Evolutionary conservation across 2,329 filamentous ascomycete species (phyloP).

Genomic region (Penicillium brevicompactum): DNA sequence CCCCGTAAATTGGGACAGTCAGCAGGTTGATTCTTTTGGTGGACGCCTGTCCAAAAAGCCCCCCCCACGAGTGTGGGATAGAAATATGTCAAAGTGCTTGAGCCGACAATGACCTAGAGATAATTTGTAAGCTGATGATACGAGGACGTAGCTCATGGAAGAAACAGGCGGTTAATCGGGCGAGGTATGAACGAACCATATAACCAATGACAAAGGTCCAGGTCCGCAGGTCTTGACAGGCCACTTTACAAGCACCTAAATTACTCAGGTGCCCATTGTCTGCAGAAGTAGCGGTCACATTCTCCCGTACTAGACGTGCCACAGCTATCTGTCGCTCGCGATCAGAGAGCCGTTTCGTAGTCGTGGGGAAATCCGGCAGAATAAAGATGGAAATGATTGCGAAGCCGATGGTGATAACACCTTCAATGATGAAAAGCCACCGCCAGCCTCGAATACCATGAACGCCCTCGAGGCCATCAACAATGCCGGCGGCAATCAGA

Average conservation of each 20-base stretch:
- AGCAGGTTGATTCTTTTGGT: constrained; percentile 27
- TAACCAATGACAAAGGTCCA: constrained; percentile 48
- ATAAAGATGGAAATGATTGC: constrained; percentile 49
- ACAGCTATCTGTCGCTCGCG: constrained; percentile 26
- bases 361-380: constrained; percentile 54
- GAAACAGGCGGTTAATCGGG: neutral
- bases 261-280: constrained; percentile 17
- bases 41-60: constrained; percentile 28
- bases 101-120: constrained; percentile 39
- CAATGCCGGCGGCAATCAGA: constrained; percentile 53
- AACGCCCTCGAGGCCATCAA: constrained; percentile 49
- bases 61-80: constrained; percentile 32
- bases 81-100: constrained; percentile 34
- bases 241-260: constrained; percentile 19
- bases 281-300: constrained; percentile 20
- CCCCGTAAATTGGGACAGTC: constrained; percentile 55
- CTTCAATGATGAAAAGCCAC: constrained; percentile 55
- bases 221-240: constrained; percentile 34
- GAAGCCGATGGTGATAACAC: constrained; percentile 48
- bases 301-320: constrained; percentile 21
- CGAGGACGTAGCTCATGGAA: too few species aligned
- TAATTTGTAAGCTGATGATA: neutral
- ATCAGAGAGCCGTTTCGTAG: constrained; percentile 44
- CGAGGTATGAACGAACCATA: constrained; percentile 30
- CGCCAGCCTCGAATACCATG: constrained; percentile 53